Conservation (phyloP, 495 filamentous ascomycete genomes). For the Aspergillus biplanus region DNA sequence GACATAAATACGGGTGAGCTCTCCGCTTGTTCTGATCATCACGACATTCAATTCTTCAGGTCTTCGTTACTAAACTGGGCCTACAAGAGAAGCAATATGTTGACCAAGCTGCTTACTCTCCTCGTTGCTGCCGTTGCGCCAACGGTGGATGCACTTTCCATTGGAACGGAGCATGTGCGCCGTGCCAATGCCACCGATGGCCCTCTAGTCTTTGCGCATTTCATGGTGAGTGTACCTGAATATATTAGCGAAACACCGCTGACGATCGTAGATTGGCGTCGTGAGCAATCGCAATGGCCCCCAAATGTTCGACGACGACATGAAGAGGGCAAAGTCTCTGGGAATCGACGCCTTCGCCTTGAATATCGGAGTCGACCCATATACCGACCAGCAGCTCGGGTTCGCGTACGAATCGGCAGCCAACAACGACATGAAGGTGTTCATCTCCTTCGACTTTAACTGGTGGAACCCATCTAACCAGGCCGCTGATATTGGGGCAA, state of each 20-base stretch:
- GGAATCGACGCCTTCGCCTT: slow-evolving; percentile 65
- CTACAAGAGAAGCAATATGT: not conserved
- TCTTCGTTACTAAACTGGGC: too few relatives aligned
- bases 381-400: slow-evolving; percentile 54
- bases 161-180: not conserved
- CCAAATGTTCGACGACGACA: slow-evolving; percentile 58
- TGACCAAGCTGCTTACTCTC: not conserved
- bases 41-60: too few relatives aligned
- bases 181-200: not conserved
- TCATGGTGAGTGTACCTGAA: slow-evolving; percentile 50
- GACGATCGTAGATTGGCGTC: slow-evolving; percentile 51
- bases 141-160: not conserved
- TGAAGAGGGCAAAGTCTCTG: slow-evolving; percentile 53
- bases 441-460: slow-evolving; percentile 65
- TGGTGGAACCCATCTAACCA: slow-evolving; percentile 45
- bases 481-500: slow-evolving; percentile 45
- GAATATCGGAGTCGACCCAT: slow-evolving; percentile 57
- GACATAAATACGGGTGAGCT: not conserved
- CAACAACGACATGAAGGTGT: slow-evolving; percentile 61
- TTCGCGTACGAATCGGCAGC: slow-evolving; percentile 61
- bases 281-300: slow-evolving; percentile 49
- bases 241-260: not conserved
- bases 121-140: not conserved
- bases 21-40: not conserved
- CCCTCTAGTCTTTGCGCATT: slow-evolving; percentile 58